Percentiles rank a stretch among this genome's conserved stretches.
These are phyloP conservation scores for Coemansia sp. DNA, from an alignment of 192 early-diverging fungal genomes.

Conservation along the genomic window DNA sequence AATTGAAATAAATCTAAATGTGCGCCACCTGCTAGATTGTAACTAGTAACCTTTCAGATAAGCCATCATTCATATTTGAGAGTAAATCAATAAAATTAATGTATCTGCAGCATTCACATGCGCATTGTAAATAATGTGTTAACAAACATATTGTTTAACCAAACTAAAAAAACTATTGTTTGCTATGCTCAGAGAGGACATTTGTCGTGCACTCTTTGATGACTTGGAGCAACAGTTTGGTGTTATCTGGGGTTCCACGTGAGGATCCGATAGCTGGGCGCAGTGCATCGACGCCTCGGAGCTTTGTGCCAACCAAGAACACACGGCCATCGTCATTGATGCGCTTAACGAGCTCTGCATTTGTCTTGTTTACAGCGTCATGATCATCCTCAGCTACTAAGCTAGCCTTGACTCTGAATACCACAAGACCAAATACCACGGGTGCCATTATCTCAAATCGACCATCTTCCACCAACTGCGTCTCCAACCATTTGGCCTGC, in stretches of 20 bases:
- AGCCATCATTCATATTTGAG: too few species aligned
- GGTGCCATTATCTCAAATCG: slow-evolving; percentile 53
- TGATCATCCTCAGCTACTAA: neutral
- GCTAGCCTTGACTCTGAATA: slow-evolving; percentile 49
- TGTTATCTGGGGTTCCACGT: slow-evolving; percentile 20
- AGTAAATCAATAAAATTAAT: too few species aligned
- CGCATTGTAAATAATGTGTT: too few species aligned
- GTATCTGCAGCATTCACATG: too few species aligned
- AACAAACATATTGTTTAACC: too few species aligned
- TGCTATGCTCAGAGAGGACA: slow-evolving; percentile 2
- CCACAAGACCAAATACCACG: slow-evolving; percentile 49
- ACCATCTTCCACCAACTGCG: slow-evolving; percentile 37
- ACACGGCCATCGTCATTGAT: slow-evolving; percentile 44
- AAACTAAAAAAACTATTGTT: too few species aligned
- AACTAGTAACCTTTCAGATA: too few species aligned
- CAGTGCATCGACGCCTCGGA: slow-evolving; percentile 34
- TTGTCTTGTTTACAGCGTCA: slow-evolving; percentile 32
- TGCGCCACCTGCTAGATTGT: too few species aligned
- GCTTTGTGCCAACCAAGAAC: slow-evolving; percentile 39
- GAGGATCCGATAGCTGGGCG: slow-evolving; percentile 42
- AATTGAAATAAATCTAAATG: too few species aligned
- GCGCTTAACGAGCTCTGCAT: slow-evolving; percentile 17
- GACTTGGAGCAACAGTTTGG: slow-evolving; percentile 16
- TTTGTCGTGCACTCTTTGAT: slow-evolving; percentile 12
- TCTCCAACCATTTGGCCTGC: slow-evolving; percentile 42